Base-by-base conservation (phyloP, 352 stramenopile species). In the Pythium phragmitis region DNA sequence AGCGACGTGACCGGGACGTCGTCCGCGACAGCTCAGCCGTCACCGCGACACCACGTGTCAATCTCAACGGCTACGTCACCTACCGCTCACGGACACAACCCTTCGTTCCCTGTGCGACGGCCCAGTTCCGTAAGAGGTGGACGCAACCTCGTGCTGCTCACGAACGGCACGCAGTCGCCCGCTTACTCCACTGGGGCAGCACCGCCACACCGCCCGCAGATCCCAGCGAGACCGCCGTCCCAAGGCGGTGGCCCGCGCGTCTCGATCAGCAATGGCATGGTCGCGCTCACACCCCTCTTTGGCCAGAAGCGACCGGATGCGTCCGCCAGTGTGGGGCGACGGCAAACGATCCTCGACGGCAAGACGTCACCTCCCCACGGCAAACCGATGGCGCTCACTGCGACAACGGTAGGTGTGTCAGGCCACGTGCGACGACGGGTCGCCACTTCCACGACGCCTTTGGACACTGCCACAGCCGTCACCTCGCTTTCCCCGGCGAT, bases 61-160 rank as follows among this genome's bases (percentile, higher is more conserved):
- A 36, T 14, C 7, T 8, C 41, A 21, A 9, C 43, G 19, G 34
- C 56, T 7, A 45, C 50, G 2, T 17, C 17, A 7, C 7, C 33
- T 1, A 12, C 39, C 17, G 16, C 8, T 2, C 39, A 42, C 3
- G 46, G 9, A 2, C 23, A 30, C 1, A 30, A 30, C 26, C 3
- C 45, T 2, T 36, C 36, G 2, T 3, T 42, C 11, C 42, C 39
- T 17, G 26, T 51, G 14, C 69, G 76, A 7, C 72, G 79, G 13
- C 77, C 79, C 6, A 77, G 67, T 16, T 86, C 77, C 0, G 74
- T 86, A 2, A 73, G 77, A 28, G 68, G 77, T n/a, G 77, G 79
- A 13, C 70, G 77, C 11, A 79, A 85, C 41, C 60, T 88, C 1
- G 77, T 88, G 28, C 53, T 57, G 51, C 65, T 55, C 48, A 69